Evolutionary conservation across 1,139 yeast species (phyloP), one percentile per base, ranked within the genome.

Genomic region (Protomyces pachydermus): DNA sequence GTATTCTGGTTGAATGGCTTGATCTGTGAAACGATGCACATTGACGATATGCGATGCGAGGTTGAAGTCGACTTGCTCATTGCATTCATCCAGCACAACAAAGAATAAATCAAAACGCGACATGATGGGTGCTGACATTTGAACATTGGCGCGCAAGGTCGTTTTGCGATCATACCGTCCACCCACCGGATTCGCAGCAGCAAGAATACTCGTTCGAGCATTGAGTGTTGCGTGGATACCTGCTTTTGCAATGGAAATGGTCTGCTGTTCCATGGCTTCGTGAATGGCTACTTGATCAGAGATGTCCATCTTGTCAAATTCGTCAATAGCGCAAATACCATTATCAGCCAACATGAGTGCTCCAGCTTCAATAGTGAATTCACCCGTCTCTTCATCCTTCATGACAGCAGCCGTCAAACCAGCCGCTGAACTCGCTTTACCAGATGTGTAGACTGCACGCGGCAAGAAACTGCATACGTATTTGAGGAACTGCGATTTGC

Each of bases 251-350:
- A 93, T 93, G 14, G 97, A 91, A 69, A 93, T 93, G 0, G 98
- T 93, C 75, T 93, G 98, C 77, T 93, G 98, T 80, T 93, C 98
- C 99, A 93, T 93, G 16, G 98, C 99, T 79, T 93, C 99, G 78
- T 93, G 99, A 79, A 93, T 93, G 2, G 98, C 98, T 66, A 93
- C 98, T 77, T 95, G 98, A 76, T 95, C 98, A 3, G 85, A 78
- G 58, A 93, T 76, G 75, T 93, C 98, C 98, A 93, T 93, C 79
- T 95, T 93, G 75, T 93, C 99, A 72, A 93, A 93, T 77, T 93
- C 99, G 74, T 93, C 99, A 76, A 93, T 93, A 68, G 97, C 96
- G 81, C 99, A 93, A 68, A 93, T 89, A 68, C 99, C 99, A 74
- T 93, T 95, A 76, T 93, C 99, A 0, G 98, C 98, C 69, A 93